These are phyloP conservation scores for Lasiodiplodia sp. DNA, from an alignment of 2,329 filamentous ascomycete species.

Conservation along the genomic window DNA sequence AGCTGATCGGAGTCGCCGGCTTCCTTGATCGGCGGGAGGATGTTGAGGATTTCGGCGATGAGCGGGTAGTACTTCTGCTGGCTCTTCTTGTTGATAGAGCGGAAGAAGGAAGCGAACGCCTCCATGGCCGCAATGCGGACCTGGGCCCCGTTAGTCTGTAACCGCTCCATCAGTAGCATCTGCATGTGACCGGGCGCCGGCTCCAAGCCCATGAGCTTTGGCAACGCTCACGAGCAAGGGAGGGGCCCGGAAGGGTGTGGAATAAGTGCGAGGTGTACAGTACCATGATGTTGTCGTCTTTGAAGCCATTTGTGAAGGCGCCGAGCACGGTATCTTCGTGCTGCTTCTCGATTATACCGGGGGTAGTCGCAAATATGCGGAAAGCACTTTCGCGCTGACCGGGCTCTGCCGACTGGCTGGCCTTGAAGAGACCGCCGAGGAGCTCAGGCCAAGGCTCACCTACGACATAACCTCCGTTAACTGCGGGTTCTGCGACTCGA, in stretches of 20 bases:
- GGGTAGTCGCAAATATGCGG: conserved; percentile 93
- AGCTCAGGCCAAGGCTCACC: conserved; percentile 90
- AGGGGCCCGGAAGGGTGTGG: too few species aligned
- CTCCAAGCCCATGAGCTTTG: neutral
- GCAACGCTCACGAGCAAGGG: neutral
- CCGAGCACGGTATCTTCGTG: conserved; percentile 89
- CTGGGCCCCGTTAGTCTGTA: conserved; percentile 50
- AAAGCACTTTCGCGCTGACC: conserved; percentile 92
- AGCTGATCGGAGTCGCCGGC: conserved; percentile 88
- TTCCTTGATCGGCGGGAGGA: conserved; percentile 92
- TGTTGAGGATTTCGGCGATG: conserved; percentile 90
- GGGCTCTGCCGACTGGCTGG: conserved; percentile 84
- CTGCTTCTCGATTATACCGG: conserved; percentile 93
- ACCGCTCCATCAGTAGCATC: neutral
- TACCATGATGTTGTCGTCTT: conserved; percentile 83
- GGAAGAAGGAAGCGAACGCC: conserved; percentile 95
- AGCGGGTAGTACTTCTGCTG: conserved; percentile 88
- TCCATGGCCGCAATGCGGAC: conserved; percentile 95
- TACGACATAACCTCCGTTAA: conserved; percentile 47
- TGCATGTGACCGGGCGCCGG: conserved; percentile 23
- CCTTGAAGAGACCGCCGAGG: conserved; percentile 82
- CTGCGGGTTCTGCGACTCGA: conserved; percentile 26
- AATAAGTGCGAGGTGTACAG: conserved; percentile 36
- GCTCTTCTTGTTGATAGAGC: conserved; percentile 84
- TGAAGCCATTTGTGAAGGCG: conserved; percentile 91